Base-by-base conservation (phyloP, 257 asterid genomes). In the Solanum sitiens region DNA sequence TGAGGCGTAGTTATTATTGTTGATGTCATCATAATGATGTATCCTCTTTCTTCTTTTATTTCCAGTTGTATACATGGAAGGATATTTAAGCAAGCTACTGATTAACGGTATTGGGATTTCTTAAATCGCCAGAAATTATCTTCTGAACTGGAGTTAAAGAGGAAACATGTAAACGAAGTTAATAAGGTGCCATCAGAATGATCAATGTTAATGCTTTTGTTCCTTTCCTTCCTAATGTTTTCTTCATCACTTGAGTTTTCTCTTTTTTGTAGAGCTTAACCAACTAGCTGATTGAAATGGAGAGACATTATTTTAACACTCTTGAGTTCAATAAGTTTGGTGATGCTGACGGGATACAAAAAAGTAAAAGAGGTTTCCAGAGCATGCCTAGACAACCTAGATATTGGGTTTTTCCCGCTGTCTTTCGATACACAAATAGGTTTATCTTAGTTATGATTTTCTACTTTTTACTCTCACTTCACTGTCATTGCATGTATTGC, bases 51-150 rank as follows among this genome's bases (percentile, higher is more conserved):
- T 13, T 67, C 50, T 20, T 89, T 84, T 83, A 82, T 79, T 91
- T 87, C 45, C 92, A 96, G 98, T 95, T 27, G 30, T 27, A 27
- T 87, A 95, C 89, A 87, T 93, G 93, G 95, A 93, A 91, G 96
- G 98, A 90, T 94, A 89, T 92, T 97, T 88, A 94, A 90, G 94
- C 98, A 97, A 93, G 95, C 94, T 90, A 89, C 94, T 85, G 98
- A 95, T 91, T 89, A 86, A 90, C 89, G 89, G 86, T 94, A 97
- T 90, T 93, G 95, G 96, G 98, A 94, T 86, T 95, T 97, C 67
- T 97, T 98, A 96, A 93, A 92, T 91, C 94, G 95, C 84, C 97
- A 97, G 82, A 95, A 95, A 73, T 91, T 97, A 92, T 92, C 94
- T 91, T 91, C 94, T 88, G 98, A 95, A 90, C 90, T 97, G 87